phyloP scores from a whole-genome alignment of 768 basidiomycete species.

The Auricularia auricula-judae region DNA sequence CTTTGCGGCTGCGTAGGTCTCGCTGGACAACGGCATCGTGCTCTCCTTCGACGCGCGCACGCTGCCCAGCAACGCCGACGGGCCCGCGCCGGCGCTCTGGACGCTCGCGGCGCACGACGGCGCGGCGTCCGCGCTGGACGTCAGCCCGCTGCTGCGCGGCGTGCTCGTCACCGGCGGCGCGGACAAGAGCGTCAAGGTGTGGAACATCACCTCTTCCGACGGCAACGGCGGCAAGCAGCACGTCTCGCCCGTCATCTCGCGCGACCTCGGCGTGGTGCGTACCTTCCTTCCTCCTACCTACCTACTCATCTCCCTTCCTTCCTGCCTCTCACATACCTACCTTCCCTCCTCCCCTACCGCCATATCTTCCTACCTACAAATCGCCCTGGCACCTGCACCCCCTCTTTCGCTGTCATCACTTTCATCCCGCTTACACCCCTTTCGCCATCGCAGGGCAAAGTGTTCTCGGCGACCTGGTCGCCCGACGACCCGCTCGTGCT shows the following conservation, averaged over 20 bases:
- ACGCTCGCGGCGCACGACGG: constrained; percentile 92
- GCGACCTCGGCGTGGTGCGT: constrained; percentile 85
- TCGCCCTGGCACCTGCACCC: too few species aligned
- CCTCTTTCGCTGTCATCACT: too few species aligned
- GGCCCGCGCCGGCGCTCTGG: constrained; percentile 63
- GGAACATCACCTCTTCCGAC: not conserved
- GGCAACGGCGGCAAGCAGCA: constrained; percentile 60
- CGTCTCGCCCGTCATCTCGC: constrained; percentile 73
- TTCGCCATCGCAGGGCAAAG: constrained; percentile 62
- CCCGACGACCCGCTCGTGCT: constrained; percentile 91
- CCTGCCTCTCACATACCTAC: too few species aligned
- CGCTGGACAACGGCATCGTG: constrained; percentile 89
- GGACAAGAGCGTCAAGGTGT: constrained; percentile 53
- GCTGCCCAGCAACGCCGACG: constrained; percentile 55
- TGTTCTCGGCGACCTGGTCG: constrained; percentile 84
- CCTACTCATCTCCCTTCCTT: too few species aligned
- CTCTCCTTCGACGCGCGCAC: constrained; percentile 86
- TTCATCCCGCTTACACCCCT: not conserved
- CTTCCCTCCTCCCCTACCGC: too few species aligned
- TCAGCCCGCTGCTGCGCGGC: constrained; percentile 82
- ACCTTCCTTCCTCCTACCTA: too few species aligned
- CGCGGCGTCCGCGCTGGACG: constrained; percentile 76
- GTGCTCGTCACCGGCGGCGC: constrained; percentile 90
- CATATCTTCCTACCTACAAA: too few species aligned
- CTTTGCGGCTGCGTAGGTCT: constrained; percentile 43